Evolutionary conservation across 495 filamentous ascomycete species (phyloP).

Genomic region (Penicilliopsis zonata): DNA sequence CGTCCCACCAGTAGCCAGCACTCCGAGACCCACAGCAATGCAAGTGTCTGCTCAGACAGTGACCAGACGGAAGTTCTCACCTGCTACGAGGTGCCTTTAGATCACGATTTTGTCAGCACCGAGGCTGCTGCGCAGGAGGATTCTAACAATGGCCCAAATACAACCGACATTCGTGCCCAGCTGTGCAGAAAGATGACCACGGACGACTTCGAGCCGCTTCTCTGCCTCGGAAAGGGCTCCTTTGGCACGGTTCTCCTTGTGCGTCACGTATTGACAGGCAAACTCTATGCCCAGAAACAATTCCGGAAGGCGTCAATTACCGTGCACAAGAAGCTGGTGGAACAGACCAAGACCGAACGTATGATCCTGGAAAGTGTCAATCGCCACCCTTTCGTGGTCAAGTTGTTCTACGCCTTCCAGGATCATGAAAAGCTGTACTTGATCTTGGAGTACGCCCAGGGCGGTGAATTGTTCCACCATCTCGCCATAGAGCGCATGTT

Average conservation of each 20-base stretch:
- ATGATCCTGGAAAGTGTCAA: slow-evolving; percentile 90
- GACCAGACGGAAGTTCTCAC: slow-evolving; percentile 45
- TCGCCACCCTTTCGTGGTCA: slow-evolving; percentile 92
- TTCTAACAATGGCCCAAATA: slow-evolving; percentile 9
- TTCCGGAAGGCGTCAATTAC: slow-evolving; percentile 90
- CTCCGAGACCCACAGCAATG: slow-evolving; percentile 38
- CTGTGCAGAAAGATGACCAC: slow-evolving; percentile 75
- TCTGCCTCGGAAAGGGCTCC: slow-evolving; percentile 92
- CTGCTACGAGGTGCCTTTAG: slow-evolving; percentile 83
- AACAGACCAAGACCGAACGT: slow-evolving; percentile 95
- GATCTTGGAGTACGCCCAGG: slow-evolving; percentile 96
- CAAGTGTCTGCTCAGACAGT: slow-evolving; percentile 44
- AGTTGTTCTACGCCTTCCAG: slow-evolving; percentile 96
- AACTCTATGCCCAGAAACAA: slow-evolving; percentile 95
- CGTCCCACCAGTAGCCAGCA: slow-evolving; percentile 19
- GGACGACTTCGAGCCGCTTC: slow-evolving; percentile 79
- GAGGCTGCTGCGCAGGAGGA: slow-evolving; percentile 39
- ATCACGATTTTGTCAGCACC: slow-evolving; percentile 75
- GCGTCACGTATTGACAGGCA: slow-evolving; percentile 73
- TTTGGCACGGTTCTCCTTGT: slow-evolving; percentile 91
- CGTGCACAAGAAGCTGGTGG: slow-evolving; percentile 83
- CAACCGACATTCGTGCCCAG: slow-evolving; percentile 23
- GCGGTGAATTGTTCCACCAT: slow-evolving; percentile 88
- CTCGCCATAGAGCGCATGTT: slow-evolving; percentile 88
- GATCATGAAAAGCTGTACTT: slow-evolving; percentile 96